phyloP scores from a whole-genome alignment of 2,329 filamentous ascomycete genomes.

The Colletotrichum sp. region DNA sequence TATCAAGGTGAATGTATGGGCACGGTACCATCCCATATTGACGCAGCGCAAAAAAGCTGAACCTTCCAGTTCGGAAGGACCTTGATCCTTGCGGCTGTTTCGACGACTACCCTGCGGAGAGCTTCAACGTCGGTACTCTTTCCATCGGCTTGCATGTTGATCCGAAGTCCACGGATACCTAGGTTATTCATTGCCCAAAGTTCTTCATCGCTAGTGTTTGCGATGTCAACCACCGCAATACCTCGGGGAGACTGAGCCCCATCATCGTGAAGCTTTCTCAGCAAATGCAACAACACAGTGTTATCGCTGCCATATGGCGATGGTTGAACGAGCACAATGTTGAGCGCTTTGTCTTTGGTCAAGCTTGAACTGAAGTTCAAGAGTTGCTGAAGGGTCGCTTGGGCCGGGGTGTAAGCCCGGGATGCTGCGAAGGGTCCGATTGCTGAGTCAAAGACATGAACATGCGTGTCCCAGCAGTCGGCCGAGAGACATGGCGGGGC shows the following conservation, averaged over 20 bases:
- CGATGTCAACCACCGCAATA: neutral
- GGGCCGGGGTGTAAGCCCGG: constrained; percentile 8
- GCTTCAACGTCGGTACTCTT: neutral
- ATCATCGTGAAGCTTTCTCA: neutral
- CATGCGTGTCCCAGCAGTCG: constrained; percentile 13
- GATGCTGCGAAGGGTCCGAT: constrained; percentile 1
- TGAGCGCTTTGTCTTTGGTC: neutral
- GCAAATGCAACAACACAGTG: neutral
- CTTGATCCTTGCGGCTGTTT: neutral
- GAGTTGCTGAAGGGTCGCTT: neutral
- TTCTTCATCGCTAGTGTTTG: neutral
- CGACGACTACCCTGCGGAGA: neutral
- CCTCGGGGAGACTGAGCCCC: neutral
- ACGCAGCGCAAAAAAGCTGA: neutral
- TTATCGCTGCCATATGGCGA: constrained; percentile 2
- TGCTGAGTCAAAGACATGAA: constrained; percentile 12
- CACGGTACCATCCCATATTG: neutral
- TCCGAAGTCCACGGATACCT: neutral
- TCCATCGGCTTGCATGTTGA: neutral
- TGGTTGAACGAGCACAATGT: neutral
- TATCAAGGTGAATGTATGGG: too few relatives aligned
- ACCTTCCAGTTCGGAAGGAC: neutral
- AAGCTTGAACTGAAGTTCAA: neutral
- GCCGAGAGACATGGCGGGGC: neutral
- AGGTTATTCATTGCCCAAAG: neutral